These are phyloP conservation scores for Madurella fahalii DNA, from an alignment of 2,329 filamentous ascomycete genomes.

Conservation along the genomic window DNA sequence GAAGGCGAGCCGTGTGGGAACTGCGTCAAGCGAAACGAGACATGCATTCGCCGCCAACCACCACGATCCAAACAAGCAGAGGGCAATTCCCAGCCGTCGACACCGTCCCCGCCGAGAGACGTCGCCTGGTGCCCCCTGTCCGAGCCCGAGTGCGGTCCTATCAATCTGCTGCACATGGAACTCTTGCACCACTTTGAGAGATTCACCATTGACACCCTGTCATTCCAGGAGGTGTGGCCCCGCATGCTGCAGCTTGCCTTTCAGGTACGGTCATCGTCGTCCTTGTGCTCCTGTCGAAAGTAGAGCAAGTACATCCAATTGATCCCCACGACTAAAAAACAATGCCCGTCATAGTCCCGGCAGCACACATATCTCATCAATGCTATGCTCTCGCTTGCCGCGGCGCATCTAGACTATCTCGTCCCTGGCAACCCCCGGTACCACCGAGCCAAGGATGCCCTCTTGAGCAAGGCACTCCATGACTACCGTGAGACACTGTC, in stretches of 20 bases:
- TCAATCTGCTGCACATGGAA: constrained; percentile 32
- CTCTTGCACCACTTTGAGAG: constrained; percentile 32
- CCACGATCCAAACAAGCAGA: constrained; percentile 1
- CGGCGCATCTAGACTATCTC: constrained; percentile 20
- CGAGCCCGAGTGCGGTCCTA: constrained; percentile 11
- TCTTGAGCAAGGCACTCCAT: constrained; percentile 25
- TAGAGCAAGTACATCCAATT: background rate
- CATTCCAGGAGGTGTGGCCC: constrained; percentile 29
- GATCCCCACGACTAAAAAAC: background rate
- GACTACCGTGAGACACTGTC: constrained; percentile 25
- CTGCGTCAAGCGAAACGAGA: constrained; percentile 28
- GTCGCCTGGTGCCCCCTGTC: constrained; percentile 4
- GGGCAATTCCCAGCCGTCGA: background rate
- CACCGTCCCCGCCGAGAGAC: constrained; percentile 5
- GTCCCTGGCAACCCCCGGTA: constrained; percentile 17
- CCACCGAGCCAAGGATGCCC: constrained; percentile 19
- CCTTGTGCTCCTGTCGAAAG: background rate
- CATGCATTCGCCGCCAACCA: constrained; percentile 16
- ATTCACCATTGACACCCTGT: constrained; percentile 25
- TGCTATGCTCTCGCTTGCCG: constrained; percentile 20
- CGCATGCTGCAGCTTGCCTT: constrained; percentile 28
- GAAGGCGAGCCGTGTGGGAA: constrained; percentile 28
- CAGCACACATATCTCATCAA: constrained; percentile 29
- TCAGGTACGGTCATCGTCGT: constrained; percentile 18
- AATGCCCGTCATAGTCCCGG: constrained; percentile 2